Conservation (phyloP, 306 rosid species). For the Citrullus amarus region DNA sequence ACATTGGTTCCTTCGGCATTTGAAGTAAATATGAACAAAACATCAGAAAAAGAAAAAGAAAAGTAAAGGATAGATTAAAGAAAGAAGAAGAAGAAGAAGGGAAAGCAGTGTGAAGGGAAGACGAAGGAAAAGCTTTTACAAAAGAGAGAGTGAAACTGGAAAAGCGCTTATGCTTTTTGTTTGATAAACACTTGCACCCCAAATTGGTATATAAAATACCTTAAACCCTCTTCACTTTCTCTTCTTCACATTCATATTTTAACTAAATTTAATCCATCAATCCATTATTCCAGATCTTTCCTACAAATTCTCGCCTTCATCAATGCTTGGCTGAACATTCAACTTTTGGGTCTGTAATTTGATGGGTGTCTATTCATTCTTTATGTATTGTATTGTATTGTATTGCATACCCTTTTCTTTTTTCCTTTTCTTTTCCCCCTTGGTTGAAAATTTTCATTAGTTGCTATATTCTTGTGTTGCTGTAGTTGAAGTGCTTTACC, state of each 20-base stretch:
- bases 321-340: conserved; percentile 6
- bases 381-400: background rate
- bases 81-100: background rate
- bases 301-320: background rate
- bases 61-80: conserved; percentile 6
- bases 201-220: conserved; percentile 31
- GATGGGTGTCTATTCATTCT: background rate
- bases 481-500: conserved; percentile 33
- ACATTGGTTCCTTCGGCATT: background rate
- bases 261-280: background rate
- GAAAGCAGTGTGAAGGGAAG: conserved; percentile 7
- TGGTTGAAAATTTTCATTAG: background rate
- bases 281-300: background rate
- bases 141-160: conserved; percentile 22
- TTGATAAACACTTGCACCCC: conserved; percentile 21
- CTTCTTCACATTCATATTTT: conserved; percentile 23
- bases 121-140: conserved; percentile 2
- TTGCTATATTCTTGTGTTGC: conserved; percentile 34
- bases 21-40: conserved; percentile 18
- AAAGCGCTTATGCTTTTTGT: conserved; percentile 46
- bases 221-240: conserved; percentile 35
- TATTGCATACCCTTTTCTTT: background rate
- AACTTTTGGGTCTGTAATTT: conserved; percentile 3
- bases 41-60: conserved; percentile 24
- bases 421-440: background rate